phyloP scores from a whole-genome alignment of 2,329 filamentous ascomycete genomes.

The Arthrobotrys pseudoclavata region DNA sequence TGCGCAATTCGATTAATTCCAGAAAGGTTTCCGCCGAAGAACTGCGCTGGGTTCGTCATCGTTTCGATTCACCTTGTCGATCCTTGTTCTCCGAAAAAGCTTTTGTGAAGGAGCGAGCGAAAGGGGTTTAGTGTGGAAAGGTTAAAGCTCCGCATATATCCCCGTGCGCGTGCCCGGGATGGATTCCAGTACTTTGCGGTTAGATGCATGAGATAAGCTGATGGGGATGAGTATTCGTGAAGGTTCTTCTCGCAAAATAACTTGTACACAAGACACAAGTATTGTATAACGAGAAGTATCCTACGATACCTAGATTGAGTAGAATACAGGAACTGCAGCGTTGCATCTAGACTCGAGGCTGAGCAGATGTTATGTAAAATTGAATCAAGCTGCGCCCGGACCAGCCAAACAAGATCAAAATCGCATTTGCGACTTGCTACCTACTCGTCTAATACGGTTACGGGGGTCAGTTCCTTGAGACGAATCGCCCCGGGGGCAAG shows the following conservation, averaged over 20 bases:
- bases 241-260: no score
- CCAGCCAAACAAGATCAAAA: neutral
- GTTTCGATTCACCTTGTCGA: neutral
- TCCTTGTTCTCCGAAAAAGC: neutral
- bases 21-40: neutral
- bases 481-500: neutral
- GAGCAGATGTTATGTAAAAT: no score
- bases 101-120: slow-evolving; percentile 30
- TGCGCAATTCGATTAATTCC: neutral
- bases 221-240: no score
- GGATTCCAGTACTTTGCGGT: neutral
- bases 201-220: slow-evolving; percentile 7
- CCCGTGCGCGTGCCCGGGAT: slow-evolving; percentile 24
- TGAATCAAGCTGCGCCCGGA: no score
- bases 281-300: no score
- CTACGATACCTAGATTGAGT: no score
- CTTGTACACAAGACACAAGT: no score
- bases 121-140: slow-evolving; percentile 18
- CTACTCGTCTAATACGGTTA: neutral
- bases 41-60: slow-evolving; percentile 12
- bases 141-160: slow-evolving; percentile 41
- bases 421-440: neutral
- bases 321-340: no score
- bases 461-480: neutral
- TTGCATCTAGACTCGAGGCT: no score